Base-by-base conservation (phyloP, 73 alveolate genomes). In the Symbiodinium pilosum region DNA sequence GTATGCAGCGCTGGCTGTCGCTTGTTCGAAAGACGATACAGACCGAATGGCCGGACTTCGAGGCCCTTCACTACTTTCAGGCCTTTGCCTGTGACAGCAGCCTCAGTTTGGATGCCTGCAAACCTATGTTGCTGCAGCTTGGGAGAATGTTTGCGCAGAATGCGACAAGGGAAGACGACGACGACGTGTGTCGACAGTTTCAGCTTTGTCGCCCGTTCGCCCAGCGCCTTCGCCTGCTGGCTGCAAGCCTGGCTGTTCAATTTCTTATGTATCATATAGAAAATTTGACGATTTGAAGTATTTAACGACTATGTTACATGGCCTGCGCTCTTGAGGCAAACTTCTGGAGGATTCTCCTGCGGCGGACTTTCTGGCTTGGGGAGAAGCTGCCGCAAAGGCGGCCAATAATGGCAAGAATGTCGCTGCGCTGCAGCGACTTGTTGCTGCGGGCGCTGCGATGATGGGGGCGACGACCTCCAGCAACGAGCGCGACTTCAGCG, bases 31-130 rank as follows among this genome's bases (percentile, higher is more conserved):
- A 43, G 18, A 86, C 93, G 20, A 1, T 86, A 8, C 43, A 86
- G 36, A 36, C 75, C 14, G 93, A 86, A 59, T 86, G 93, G 93
- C 93, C 93, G 3, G n/a, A n/a, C 26, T 86, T 86, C 39, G 93
- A 86, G 30, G 54, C 59, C 36, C 36, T 86, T 81, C 26, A 71
- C 12, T 47, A 1, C 69, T 52, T 52, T 20, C 69, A 52, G 69
- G 24, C 24, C 69, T 52, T 52, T 28, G n/a, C 14, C 69, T 28
- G 24, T 28, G 24, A 52, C 14, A 1, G 24, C 24, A 28, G 69
- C 14, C 69, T 52, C 2, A 18, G n/a, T 18, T 1, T 18, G n/a
- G 69, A 52, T 20, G 69, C 69, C 14, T 52, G 69, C 69, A 52
- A 52, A 5, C 69, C 69, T 28, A 52, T 52, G 69, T 28, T 52